A percentile compares a stretch with the other conserved stretches of the same genome.
phyloP scores from a whole-genome alignment of 2,329 filamentous ascomycete genomes.

The Epicoccum nigrum region DNA sequence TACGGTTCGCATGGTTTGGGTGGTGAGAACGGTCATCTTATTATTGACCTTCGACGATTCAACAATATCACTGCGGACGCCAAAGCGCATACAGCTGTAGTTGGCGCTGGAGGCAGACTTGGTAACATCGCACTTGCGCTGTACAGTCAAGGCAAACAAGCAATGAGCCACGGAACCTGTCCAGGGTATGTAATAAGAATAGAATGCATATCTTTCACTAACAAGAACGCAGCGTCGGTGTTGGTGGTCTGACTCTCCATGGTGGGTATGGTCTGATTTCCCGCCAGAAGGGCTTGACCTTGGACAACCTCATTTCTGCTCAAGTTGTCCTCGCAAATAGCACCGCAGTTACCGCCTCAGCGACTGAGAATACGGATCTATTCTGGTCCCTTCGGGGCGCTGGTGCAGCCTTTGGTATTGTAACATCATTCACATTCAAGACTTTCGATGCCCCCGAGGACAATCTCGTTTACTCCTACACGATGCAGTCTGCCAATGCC shows the following conservation, averaged over 20 bases:
- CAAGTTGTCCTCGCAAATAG: background rate
- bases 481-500: background rate
- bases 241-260: background rate
- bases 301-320: background rate
- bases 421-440: conserved; percentile 43
- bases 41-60: background rate
- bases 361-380: conserved; percentile 43
- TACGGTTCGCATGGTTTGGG: background rate
- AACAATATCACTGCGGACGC: background rate
- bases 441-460: background rate
- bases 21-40: background rate
- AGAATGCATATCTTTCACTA: background rate
- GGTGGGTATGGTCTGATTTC: background rate
- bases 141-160: background rate
- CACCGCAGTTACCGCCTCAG: background rate
- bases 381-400: conserved; percentile 51
- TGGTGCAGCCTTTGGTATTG: conserved; percentile 49
- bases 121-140: background rate
- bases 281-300: background rate
- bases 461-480: background rate
- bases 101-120: background rate
- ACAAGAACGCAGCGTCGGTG: background rate
- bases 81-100: background rate
- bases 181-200: background rate
- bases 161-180: background rate